These are phyloP conservation scores for Chionographis japonica DNA, from an alignment of 106 monocot genomes.

Conservation along the genomic window DNA sequence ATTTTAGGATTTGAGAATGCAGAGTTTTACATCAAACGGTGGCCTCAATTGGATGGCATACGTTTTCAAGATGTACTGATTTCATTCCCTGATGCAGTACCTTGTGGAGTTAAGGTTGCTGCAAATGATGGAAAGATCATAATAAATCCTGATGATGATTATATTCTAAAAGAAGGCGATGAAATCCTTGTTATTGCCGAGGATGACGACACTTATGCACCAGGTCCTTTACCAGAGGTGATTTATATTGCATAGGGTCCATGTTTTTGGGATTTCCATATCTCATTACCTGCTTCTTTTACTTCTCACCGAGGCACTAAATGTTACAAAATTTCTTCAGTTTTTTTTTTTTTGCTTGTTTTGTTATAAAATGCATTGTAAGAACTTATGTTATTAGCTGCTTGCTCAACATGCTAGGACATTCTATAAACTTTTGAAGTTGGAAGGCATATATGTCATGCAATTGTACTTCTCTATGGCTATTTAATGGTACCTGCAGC, in stretches of 20 bases:
- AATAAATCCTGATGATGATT: constrained; percentile 82
- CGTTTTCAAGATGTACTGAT: constrained; percentile 67
- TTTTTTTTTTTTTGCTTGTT: too few relatives aligned
- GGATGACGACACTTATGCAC: constrained; percentile 92
- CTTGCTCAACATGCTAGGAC: too few relatives aligned
- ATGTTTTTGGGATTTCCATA: neutral
- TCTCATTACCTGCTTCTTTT: neutral
- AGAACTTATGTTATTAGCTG: too few relatives aligned
- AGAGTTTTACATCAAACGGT: constrained; percentile 92
- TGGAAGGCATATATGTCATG: too few relatives aligned
- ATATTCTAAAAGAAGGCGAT: constrained; percentile 85
- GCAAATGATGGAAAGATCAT: constrained; percentile 65
- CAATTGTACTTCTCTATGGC: too few relatives aligned
- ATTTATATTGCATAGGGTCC: neutral
- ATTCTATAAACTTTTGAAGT: too few relatives aligned
- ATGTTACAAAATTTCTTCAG: too few relatives aligned
- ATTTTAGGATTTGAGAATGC: constrained; percentile 98
- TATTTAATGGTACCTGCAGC: too few relatives aligned
- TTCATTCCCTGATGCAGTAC: constrained; percentile 90
- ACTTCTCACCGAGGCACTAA: too few relatives aligned
- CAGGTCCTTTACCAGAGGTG: constrained; percentile 62
- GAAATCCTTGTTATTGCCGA: constrained; percentile 92
- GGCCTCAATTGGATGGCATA: constrained; percentile 82
- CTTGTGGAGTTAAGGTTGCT: constrained; percentile 91
- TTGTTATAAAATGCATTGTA: too few relatives aligned